phyloP scores from a whole-genome alignment of 345 rosid species.

The Adansonia digitata region DNA sequence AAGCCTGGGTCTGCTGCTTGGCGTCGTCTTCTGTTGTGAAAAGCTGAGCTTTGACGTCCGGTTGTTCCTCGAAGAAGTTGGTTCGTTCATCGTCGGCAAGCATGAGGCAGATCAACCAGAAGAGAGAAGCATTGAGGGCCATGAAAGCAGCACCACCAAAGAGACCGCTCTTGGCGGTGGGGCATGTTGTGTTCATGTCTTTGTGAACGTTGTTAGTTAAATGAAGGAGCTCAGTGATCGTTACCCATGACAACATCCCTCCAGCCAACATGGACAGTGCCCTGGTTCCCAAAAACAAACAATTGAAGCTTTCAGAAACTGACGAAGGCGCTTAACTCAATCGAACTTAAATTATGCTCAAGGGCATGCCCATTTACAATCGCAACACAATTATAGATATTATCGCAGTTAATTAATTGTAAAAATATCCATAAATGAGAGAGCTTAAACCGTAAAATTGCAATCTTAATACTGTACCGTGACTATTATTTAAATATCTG shows the following conservation, averaged over 20 bases:
- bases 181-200: slow-evolving; percentile 17
- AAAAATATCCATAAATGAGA: too few species aligned
- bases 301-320: background rate
- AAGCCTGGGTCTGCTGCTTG: background rate
- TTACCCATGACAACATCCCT: slow-evolving; percentile 24
- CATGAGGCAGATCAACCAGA: slow-evolving; percentile 33
- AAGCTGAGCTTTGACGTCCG: slow-evolving; percentile 14
- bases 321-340: background rate
- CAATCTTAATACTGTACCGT: too few species aligned
- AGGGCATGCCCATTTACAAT: too few species aligned
- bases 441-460: too few species aligned
- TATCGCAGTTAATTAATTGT: too few species aligned
- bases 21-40: background rate
- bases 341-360: background rate
- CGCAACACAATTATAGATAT: too few species aligned
- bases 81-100: slow-evolving; percentile 21
- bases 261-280: slow-evolving; percentile 16
- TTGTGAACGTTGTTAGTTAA: slow-evolving; percentile 13
- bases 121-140: slow-evolving; percentile 30
- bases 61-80: background rate
- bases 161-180: slow-evolving; percentile 28
- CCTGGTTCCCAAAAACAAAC: slow-evolving; percentile 6
- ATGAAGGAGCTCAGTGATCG: slow-evolving; percentile 23
- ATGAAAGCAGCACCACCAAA: slow-evolving; percentile 30
- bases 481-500: too few species aligned